A percentile compares a stretch with the other conserved stretches of the same genome.
These are phyloP conservation scores for Litsea cubeba DNA, from an alignment of 164 flowering plant species.

Conservation along the genomic window DNA sequence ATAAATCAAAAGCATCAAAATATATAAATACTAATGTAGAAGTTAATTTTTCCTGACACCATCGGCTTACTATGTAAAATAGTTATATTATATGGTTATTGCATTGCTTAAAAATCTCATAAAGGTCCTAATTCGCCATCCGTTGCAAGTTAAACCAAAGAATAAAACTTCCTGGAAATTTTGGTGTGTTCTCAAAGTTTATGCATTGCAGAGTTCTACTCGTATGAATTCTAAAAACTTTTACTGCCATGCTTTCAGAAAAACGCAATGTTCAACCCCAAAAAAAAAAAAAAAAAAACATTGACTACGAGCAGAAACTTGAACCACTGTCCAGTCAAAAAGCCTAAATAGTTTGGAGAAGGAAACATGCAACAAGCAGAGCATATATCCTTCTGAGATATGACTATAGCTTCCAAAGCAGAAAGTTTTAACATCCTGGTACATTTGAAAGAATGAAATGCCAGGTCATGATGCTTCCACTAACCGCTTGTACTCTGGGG, in stretches of 20 bases:
- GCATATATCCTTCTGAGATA: neutral
- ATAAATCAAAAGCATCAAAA: no score
- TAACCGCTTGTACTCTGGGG: slow-evolving; percentile 89
- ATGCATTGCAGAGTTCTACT: no score
- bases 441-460: neutral
- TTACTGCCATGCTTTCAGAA: no score
- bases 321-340: neutral
- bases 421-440: neutral
- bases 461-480: slow-evolving; percentile 16
- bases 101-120: neutral
- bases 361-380: neutral
- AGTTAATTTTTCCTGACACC: no score
- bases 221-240: no score
- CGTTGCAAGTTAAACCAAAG: neutral
- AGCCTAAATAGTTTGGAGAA: neutral
- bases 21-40: no score
- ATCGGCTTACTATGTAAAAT: neutral
- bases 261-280: no score
- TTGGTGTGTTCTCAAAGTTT: no score
- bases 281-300: no score
- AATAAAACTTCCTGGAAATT: no score
- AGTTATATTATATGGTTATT: neutral
- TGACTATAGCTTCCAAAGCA: neutral
- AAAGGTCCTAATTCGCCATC: neutral
- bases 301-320: no score